These are phyloP conservation scores for Phytophthora multivora DNA, from an alignment of 352 stramenopile genomes.

Conservation along the genomic window DNA sequence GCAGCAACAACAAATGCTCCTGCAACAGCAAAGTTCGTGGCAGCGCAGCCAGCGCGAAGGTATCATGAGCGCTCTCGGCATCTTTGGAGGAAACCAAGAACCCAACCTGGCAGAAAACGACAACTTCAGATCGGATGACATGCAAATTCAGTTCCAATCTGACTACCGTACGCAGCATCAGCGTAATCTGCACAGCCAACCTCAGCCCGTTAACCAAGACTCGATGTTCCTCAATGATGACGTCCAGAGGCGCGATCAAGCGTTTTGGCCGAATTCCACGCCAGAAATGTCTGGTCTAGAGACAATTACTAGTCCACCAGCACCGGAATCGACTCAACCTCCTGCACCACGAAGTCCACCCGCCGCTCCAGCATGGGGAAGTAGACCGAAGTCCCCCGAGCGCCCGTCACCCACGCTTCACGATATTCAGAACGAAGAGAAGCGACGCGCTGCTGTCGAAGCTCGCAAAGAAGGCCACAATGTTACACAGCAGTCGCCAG, in stretches of 20 bases:
- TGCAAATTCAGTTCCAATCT: slow-evolving; percentile 59
- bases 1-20: slow-evolving; percentile 68
- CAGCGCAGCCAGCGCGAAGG: slow-evolving; percentile 73
- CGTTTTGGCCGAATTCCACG: slow-evolving; percentile 33
- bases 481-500: slow-evolving; percentile 10
- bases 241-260: slow-evolving; percentile 29
- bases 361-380: slow-evolving; percentile 32
- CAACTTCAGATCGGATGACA: slow-evolving; percentile 37
- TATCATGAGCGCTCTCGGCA: slow-evolving; percentile 78
- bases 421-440: slow-evolving; percentile 58
- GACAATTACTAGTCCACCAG: slow-evolving; percentile 7
- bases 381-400: slow-evolving; percentile 23
- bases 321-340: slow-evolving; percentile 17
- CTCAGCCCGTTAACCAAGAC: slow-evolving; percentile 24
- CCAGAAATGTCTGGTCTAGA: slow-evolving; percentile 27
- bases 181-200: slow-evolving; percentile 21
- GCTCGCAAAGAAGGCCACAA: slow-evolving; percentile 4
- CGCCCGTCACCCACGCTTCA: slow-evolving; percentile 33
- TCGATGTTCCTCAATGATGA: slow-evolving; percentile 41
- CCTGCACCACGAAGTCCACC: slow-evolving; percentile 18
- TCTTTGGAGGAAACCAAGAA: slow-evolving; percentile 57
- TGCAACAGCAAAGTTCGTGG: slow-evolving; percentile 83
- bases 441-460: slow-evolving; percentile 34
- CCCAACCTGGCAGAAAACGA: slow-evolving; percentile 28
- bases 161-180: slow-evolving; percentile 56